A percentile compares a stretch with the other conserved stretches of the same genome.
Evolutionary conservation across 139 green algal species (phyloP).

Genomic region (Chlamydomonas sp.): DNA sequence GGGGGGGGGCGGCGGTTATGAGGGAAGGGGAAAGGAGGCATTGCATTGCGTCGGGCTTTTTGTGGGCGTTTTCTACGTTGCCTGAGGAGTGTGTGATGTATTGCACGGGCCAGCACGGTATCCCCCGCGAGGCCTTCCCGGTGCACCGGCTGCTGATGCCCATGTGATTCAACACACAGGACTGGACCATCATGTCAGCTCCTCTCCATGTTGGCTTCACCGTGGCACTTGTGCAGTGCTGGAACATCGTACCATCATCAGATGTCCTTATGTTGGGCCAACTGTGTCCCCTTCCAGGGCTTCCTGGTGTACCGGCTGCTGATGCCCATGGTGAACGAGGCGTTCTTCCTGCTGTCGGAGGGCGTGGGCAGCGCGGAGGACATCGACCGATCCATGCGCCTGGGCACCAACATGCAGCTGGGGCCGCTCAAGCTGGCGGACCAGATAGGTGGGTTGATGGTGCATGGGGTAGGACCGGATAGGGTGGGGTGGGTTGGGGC

Average conservation of each 20-base stretch:
- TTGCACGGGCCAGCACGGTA: too few relatives aligned
- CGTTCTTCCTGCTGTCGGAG: conserved; percentile 86
- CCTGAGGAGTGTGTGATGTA: too few relatives aligned
- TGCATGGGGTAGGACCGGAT: not conserved
- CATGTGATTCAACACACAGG: too few relatives aligned
- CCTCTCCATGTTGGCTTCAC: too few relatives aligned
- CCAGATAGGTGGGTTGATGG: conserved; percentile 71
- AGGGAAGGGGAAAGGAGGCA: too few relatives aligned
- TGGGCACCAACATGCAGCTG: conserved; percentile 89
- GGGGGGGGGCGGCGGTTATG: not conserved
- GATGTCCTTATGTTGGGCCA: not conserved
- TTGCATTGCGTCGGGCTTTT: too few relatives aligned
- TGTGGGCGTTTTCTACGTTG: too few relatives aligned
- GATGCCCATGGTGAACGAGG: conserved; percentile 98
- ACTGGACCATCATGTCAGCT: too few relatives aligned
- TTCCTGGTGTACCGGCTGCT: conserved; percentile 97
- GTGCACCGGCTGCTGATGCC: too few relatives aligned
- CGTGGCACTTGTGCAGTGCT: not conserved
- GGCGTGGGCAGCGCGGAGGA: conserved; percentile 82
- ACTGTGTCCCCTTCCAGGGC: conserved; percentile 58
- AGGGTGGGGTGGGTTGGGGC: not conserved
- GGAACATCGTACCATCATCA: not conserved
- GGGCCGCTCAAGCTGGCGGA: conserved; percentile 85
- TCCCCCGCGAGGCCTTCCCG: too few relatives aligned
- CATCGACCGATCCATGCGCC: conserved; percentile 85